A percentile compares a stretch with the other conserved stretches of the same genome.
Conservation (phyloP, 352 stramenopile species). For the Phytopythium delawarense region DNA sequence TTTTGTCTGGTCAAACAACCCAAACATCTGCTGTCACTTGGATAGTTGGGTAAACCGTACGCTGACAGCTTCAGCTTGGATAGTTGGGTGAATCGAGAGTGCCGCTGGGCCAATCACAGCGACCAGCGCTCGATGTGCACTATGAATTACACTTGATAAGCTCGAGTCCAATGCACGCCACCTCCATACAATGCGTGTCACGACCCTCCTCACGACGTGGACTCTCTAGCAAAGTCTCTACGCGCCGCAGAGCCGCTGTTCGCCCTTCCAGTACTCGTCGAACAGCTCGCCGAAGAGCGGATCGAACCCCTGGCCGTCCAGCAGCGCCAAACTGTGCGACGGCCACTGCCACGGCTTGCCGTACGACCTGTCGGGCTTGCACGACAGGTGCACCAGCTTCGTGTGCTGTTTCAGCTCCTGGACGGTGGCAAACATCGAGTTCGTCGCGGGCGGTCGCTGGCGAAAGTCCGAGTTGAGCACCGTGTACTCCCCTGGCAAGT, state of each 20-base stretch:
- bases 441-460: slow-evolving; percentile 3
- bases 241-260: neutral
- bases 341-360: slow-evolving; percentile 13
- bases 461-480: slow-evolving; percentile 34
- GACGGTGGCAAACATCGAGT: slow-evolving; percentile 10
- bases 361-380: slow-evolving; percentile 11
- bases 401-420: slow-evolving; percentile 6
- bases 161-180: too few species aligned
- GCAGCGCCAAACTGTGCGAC: neutral
- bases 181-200: neutral
- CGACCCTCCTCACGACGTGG: neutral
- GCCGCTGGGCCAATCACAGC: neutral
- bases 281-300: slow-evolving; percentile 3
- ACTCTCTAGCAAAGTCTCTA: neutral
- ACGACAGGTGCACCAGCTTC: slow-evolving; percentile 13
- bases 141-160: too few species aligned
- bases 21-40: too few species aligned
- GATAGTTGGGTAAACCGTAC: too few species aligned
- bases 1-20: neutral
- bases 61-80: too few species aligned
- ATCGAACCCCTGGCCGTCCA: slow-evolving; percentile 1
- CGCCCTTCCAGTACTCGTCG: neutral
- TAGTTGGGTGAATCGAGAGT: too few species aligned
- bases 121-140: too few species aligned
- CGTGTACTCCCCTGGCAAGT: slow-evolving; percentile 18